A percentile compares a stretch with the other conserved stretches of the same genome.
Conservation (phyloP, 2,329 filamentous ascomycete species). For the Onygenales sp. region DNA sequence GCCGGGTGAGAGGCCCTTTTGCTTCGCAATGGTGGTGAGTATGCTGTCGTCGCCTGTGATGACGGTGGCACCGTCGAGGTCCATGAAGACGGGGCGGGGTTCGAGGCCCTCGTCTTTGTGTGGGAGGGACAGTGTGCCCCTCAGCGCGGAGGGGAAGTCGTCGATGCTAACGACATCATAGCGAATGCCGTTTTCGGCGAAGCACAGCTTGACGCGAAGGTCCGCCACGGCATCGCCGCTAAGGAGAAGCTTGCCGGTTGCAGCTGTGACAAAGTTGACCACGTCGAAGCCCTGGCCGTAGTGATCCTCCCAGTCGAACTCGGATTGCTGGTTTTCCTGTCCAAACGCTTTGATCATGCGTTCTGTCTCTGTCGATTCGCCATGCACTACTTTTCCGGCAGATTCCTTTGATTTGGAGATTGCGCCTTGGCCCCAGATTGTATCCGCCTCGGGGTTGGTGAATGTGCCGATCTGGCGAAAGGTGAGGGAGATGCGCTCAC, state of each 20-base stretch:
- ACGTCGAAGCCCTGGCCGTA: slow-evolving; percentile 85
- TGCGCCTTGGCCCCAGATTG: slow-evolving; percentile 91
- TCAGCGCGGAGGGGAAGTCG: slow-evolving; percentile 1
- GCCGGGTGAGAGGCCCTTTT: not conserved
- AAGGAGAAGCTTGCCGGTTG: slow-evolving; percentile 21
- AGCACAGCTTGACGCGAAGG: slow-evolving; percentile 26
- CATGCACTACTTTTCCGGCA: slow-evolving; percentile 60
- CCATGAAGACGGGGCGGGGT: slow-evolving; percentile 17
- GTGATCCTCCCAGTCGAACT: slow-evolving; percentile 61
- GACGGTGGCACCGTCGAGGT: slow-evolving; percentile 17
- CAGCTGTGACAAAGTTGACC: slow-evolving; percentile 36
- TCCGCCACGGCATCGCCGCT: slow-evolving; percentile 24
- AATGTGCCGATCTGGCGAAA: slow-evolving; percentile 87
- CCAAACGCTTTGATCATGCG: slow-evolving; percentile 70
- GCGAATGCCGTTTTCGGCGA: slow-evolving; percentile 31
- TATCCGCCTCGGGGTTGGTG: slow-evolving; percentile 50
- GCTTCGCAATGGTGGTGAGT: slow-evolving; percentile 21
- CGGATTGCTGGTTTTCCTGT: slow-evolving; percentile 64
- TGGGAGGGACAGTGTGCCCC: not conserved
- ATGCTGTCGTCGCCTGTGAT: slow-evolving; percentile 25
- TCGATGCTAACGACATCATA: slow-evolving; percentile 16
- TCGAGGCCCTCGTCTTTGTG: not conserved
- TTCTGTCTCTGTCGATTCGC: slow-evolving; percentile 53
- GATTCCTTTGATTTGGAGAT: slow-evolving; percentile 52
- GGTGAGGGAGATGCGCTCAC: slow-evolving; percentile 81